phyloP scores from a whole-genome alignment of 208 protist species.

The Novymonas esmeraldas region DNA sequence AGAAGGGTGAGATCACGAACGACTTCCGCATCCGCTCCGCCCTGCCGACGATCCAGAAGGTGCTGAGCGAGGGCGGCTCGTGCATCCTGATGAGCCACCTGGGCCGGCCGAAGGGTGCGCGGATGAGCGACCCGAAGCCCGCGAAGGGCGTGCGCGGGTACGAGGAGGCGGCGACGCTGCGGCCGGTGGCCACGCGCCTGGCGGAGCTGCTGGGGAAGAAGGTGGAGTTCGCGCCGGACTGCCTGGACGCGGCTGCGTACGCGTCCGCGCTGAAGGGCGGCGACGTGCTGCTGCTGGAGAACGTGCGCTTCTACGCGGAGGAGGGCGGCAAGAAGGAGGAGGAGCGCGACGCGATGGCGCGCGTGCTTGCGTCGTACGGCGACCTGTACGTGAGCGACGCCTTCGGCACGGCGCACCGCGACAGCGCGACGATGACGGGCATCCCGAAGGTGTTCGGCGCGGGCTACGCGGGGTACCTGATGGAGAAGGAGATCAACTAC shows the following conservation, averaged over 20 bases:
- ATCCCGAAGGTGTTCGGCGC: constrained; percentile 84
- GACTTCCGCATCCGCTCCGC: constrained; percentile 95
- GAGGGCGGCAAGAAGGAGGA: constrained; percentile 95
- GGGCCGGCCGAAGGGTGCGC: constrained; percentile 97
- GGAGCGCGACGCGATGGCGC: constrained; percentile 86
- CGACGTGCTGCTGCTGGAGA: constrained; percentile 98
- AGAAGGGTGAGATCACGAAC: constrained; percentile 95
- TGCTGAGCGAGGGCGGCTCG: constrained; percentile 90
- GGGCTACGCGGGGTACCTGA: constrained; percentile 97
- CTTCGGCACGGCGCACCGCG: constrained; percentile 99
- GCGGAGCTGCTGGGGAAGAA: constrained; percentile 81
- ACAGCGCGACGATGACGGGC: constrained; percentile 93
- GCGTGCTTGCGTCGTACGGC: constrained; percentile 92
- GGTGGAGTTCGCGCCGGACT: constrained; percentile 76
- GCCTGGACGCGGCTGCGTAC: constrained; percentile 42
- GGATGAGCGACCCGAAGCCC: constrained; percentile 59
- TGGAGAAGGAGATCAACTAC: constrained; percentile 99
- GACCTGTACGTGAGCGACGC: constrained; percentile 99
- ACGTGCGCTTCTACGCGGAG: constrained; percentile 99
- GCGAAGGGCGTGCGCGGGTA: constrained; percentile 57
- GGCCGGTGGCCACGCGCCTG: constrained; percentile 89
- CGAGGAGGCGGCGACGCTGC: constrained; percentile 87
- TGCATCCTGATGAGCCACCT: constrained; percentile 97
- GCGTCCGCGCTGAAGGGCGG: constrained; percentile 57
- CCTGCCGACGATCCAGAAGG: constrained; percentile 96